Conservation (phyloP, 805 yeast species). For the Candida chilensis region DNA sequence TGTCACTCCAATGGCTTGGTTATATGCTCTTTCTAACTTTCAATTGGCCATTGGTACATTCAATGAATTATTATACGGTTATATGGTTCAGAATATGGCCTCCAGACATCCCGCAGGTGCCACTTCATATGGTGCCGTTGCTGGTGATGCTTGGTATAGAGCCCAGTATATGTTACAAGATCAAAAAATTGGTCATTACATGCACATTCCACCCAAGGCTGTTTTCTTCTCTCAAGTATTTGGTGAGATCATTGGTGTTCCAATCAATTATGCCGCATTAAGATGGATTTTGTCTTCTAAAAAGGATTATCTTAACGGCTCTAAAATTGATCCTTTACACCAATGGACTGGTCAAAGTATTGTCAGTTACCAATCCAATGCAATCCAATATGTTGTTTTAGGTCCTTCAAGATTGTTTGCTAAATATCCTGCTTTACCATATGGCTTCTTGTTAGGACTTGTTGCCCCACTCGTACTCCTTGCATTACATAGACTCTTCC, state of each 20-base stretch:
- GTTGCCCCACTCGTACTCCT: slow-evolving; percentile 25
- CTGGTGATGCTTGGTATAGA: slow-evolving; percentile 45
- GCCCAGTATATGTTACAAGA: slow-evolving; percentile 31
- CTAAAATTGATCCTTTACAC: slow-evolving; percentile 30
- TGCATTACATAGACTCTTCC: slow-evolving; percentile 2
- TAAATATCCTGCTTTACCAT: slow-evolving; percentile 32
- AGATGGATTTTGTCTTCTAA: slow-evolving; percentile 36
- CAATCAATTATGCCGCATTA: slow-evolving; percentile 38
- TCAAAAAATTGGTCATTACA: slow-evolving; percentile 44
- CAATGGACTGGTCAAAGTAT: slow-evolving; percentile 45
- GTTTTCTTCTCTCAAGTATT: slow-evolving; percentile 42
- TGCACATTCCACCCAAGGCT: slow-evolving; percentile 39
- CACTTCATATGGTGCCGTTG: slow-evolving; percentile 38
- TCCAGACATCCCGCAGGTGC: slow-evolving; percentile 39
- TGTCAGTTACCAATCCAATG: slow-evolving; percentile 32
- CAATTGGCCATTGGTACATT: slow-evolving; percentile 44
- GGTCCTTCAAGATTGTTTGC: slow-evolving; percentile 36
- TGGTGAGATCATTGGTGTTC: slow-evolving; percentile 45
- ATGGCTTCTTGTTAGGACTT: slow-evolving; percentile 31
- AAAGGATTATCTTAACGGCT: slow-evolving; percentile 20
- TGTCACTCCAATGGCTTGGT: slow-evolving; percentile 39
- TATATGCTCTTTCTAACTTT: slow-evolving; percentile 41
- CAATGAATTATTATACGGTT: slow-evolving; percentile 39
- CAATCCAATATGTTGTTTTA: slow-evolving; percentile 39
- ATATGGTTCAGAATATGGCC: slow-evolving; percentile 23